Percentiles rank a stretch among this genome's conserved stretches.
phyloP scores from a whole-genome alignment of 2,329 filamentous ascomycete genomes.

The Lecanicillium sp. region DNA sequence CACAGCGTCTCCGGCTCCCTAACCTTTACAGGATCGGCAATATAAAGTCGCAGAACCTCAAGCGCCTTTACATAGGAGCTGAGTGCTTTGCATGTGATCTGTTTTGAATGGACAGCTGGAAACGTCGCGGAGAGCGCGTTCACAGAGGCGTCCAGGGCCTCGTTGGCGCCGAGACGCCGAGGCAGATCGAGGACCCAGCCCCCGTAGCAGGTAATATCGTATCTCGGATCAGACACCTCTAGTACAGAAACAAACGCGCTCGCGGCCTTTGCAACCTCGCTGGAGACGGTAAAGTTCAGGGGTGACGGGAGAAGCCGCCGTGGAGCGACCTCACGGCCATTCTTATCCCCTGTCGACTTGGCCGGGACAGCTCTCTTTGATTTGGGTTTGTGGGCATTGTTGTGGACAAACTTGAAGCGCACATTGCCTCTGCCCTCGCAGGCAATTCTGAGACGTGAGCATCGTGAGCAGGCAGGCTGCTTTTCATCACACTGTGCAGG shows the following conservation, averaged over 20 bases:
- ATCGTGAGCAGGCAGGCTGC: slow-evolving; percentile 36
- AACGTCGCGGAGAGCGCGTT: slow-evolving; percentile 20
- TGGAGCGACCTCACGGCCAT: no score
- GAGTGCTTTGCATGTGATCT: slow-evolving; percentile 19
- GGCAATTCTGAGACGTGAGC: slow-evolving; percentile 32
- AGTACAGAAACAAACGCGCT: slow-evolving; percentile 23
- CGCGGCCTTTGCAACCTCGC: slow-evolving; percentile 15
- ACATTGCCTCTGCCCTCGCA: slow-evolving; percentile 39
- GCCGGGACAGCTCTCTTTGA: no score
- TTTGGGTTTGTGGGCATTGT: no score
- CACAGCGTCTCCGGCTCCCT: slow-evolving; percentile 1
- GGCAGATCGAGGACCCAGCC: slow-evolving; percentile 36
- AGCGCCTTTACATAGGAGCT: slow-evolving; percentile 18
- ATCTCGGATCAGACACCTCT: slow-evolving; percentile 33
- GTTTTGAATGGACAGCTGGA: slow-evolving; percentile 19
- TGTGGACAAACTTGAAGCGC: slow-evolving; percentile 35
- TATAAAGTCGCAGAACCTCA: slow-evolving; percentile 1
- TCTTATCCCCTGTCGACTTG: no score
- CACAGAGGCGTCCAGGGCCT: slow-evolving; percentile 33
- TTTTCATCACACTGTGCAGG: slow-evolving; percentile 37
- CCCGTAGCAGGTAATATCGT: slow-evolving; percentile 40
- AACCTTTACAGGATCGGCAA: not conserved
- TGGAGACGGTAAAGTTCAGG: slow-evolving; percentile 15
- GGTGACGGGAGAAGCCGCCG: slow-evolving; percentile 13
- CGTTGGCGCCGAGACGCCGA: slow-evolving; percentile 33